phyloP scores from a whole-genome alignment of 371 early-diverging fungal species.

The Quaeritorhiza haematococci region DNA sequence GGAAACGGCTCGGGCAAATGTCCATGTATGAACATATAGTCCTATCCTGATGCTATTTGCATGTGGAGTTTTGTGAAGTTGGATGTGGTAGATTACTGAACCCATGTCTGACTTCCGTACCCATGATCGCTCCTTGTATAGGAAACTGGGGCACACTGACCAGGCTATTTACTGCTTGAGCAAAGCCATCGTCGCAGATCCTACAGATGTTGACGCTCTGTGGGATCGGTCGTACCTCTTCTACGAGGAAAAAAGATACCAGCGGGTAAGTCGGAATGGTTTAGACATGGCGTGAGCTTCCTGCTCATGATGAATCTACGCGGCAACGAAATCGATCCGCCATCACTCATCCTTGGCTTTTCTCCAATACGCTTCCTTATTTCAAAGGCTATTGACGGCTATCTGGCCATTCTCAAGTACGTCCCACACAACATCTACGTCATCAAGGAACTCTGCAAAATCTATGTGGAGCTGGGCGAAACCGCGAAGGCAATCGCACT shows the following conservation, averaged over 20 bases:
- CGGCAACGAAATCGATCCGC: not conserved
- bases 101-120: not conserved
- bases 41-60: too few species aligned
- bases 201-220: constrained; percentile 61
- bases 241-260: constrained; percentile 34
- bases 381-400: constrained; percentile 49
- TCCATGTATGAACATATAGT: constrained; percentile 54
- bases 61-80: not conserved
- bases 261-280: constrained; percentile 16
- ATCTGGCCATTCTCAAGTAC: constrained; percentile 38
- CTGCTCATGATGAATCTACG: not conserved
- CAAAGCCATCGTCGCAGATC: constrained; percentile 60
- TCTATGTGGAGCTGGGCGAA: constrained; percentile 32
- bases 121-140: constrained; percentile 17
- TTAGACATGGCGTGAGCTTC: not conserved
- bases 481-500: constrained; percentile 30
- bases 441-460: constrained; percentile 46
- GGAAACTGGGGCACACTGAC: constrained; percentile 58
- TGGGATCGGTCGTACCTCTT: constrained; percentile 65
- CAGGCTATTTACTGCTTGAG: constrained; percentile 81
- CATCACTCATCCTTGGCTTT: not conserved
- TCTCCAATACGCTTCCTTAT: not conserved
- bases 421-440: constrained; percentile 53
- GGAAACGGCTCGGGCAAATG: constrained; percentile 78
- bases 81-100: not conserved